These are phyloP conservation scores for Geosmithia putterillii DNA, from an alignment of 2,329 filamentous ascomycete species.

Conservation along the genomic window DNA sequence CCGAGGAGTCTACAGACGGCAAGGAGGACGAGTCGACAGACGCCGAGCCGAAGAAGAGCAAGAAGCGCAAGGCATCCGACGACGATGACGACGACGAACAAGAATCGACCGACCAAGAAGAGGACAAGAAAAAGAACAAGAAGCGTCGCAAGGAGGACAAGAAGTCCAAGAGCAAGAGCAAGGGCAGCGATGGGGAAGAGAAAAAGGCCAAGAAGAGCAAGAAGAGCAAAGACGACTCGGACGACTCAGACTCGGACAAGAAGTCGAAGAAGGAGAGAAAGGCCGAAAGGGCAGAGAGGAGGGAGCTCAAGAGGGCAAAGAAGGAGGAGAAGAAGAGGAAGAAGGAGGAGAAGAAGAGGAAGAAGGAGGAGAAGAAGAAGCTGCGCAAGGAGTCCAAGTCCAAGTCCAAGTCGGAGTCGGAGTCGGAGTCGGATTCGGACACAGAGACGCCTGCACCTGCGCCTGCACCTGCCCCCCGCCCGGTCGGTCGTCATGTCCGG, in stretches of 20 bases:
- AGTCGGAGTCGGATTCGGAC: conserved; percentile 2
- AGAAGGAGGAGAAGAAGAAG: conserved; percentile 36
- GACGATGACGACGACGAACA: conserved; percentile 11
- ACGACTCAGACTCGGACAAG: not conserved
- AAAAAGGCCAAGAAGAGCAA: conserved; percentile 21
- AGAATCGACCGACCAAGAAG: conserved; percentile 9
- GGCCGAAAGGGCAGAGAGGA: conserved; percentile 23
- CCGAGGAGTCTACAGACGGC: no score
- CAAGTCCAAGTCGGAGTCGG: conserved; percentile 5
- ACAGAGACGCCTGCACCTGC: conserved; percentile 28
- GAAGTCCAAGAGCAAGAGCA: conserved; percentile 17
- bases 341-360: conserved; percentile 28
- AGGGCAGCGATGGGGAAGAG: conserved; percentile 8
- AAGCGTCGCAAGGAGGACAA: conserved; percentile 16
- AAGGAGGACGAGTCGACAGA: no score
- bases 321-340: conserved; percentile 25
- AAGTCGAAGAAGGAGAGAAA: conserved; percentile 3
- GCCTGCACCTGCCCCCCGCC: conserved; percentile 31
- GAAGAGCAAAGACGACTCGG: not conserved
- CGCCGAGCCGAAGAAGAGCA: conserved; percentile 36
- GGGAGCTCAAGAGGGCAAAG: conserved; percentile 22
- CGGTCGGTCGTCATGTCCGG: conserved; percentile 53
- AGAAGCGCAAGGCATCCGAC: conserved; percentile 31
- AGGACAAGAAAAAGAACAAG: conserved; percentile 7
- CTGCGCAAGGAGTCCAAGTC: conserved; percentile 25